Evolutionary conservation across 768 basidiomycete species (phyloP).

Genomic region (Amanita molliuscula): DNA sequence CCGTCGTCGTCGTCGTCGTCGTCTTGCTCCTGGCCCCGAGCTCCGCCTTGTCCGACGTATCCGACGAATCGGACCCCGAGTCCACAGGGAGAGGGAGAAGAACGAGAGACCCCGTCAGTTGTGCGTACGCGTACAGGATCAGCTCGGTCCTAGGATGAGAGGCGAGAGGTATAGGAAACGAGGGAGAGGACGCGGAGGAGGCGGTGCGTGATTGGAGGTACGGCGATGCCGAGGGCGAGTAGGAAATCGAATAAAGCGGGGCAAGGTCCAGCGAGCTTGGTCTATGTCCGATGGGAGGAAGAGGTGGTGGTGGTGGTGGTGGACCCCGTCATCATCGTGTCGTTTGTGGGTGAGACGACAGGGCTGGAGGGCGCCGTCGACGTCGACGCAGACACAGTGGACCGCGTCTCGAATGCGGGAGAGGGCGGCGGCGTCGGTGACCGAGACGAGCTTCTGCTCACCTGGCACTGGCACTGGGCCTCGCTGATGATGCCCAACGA

Average conservation of each 20-base stretch:
- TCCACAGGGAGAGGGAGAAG: slow-evolving; percentile 33
- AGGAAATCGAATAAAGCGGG: slow-evolving; percentile 1
- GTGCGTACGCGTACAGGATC: slow-evolving; percentile 79
- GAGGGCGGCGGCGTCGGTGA: background rate
- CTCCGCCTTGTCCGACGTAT: too few relatives aligned
- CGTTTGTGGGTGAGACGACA: background rate
- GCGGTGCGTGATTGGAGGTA: slow-evolving; percentile 19
- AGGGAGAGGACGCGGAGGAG: slow-evolving; percentile 24
- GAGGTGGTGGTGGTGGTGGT: too few relatives aligned
- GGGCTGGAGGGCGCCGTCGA: slow-evolving; percentile 1
- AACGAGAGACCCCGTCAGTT: slow-evolving; percentile 59
- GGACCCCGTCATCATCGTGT: background rate
- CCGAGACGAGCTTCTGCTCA: background rate
- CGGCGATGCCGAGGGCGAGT: slow-evolving; percentile 12
- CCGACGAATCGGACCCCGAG: background rate
- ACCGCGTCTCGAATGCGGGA: background rate
- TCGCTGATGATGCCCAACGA: slow-evolving; percentile 13
- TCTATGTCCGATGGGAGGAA: too few relatives aligned
- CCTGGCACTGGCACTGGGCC: background rate
- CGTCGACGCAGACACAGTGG: background rate
- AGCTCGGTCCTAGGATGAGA: slow-evolving; percentile 42
- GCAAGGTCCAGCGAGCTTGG: background rate
- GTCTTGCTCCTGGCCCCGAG: too few relatives aligned
- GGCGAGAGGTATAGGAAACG: slow-evolving; percentile 15
- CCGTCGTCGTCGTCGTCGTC: background rate